Base-by-base conservation (phyloP, 1,139 yeast genomes). In the Hyphopichia fennica region DNA sequence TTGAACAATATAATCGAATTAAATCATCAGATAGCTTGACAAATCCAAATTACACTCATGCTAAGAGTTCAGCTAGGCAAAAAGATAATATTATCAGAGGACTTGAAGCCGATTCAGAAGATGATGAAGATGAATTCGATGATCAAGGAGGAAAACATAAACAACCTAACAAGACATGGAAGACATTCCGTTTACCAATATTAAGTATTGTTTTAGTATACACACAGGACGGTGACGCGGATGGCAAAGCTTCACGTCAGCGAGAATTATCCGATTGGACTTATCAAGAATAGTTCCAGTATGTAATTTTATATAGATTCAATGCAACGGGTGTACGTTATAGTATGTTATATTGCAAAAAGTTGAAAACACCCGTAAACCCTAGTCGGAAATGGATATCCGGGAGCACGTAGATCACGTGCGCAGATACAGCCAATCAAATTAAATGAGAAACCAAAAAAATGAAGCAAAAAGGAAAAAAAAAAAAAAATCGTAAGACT, bases 151-250 rank as follows among this genome's bases (percentile, higher is more conserved):
- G 19, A 31, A 15, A 31, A n/a, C n/a, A n/a, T n/a, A n/a, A n/a
- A 11, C 28, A 11, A 7, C 13, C 13, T 7, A 14, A 3, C 9
- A 17, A 18, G 3, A 18, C 11, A 5, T 13, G 15, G 13, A 59
- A 57, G 36, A 44, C 43, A 19, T 60, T 46, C 40, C 45, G 42
- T 16, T 41, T 60, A 16, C 67, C 65, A 4, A 50, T 55, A 22
- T 45, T 62, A 51, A 53, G 48, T 37, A 42, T 51, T 14, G 38
- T 56, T 5, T 37, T 60, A 11, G 13, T 10, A 4, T 11, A 25
- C 4, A 11, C 28, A 20, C n/a, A n/a, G n/a, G n/a, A n/a, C n/a
- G n/a, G n/a, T n/a, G 23, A 20, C 13, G n/a, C 8, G 11, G 28
- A 7, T 4, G 13, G 13, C 13, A 4, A 10, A 25, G n/a, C 13